These are phyloP conservation scores for Alternaria dauci DNA, from an alignment of 2,329 filamentous ascomycete genomes.

Conservation along the genomic window DNA sequence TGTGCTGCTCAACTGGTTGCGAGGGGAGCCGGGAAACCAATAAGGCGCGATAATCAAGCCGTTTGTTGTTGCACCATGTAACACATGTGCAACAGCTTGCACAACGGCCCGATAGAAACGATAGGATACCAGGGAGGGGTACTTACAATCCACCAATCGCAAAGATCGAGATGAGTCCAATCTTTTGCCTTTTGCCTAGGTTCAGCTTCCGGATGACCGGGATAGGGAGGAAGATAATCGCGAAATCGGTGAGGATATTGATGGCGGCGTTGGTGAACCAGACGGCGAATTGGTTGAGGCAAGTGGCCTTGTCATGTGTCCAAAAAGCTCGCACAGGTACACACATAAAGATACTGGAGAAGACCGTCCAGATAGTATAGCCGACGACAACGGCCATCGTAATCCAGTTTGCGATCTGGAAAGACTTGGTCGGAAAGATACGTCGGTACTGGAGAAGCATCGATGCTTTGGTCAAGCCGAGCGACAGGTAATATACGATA, in stretches of 20 bases:
- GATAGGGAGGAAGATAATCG: slow-evolving; percentile 47
- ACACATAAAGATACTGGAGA: slow-evolving; percentile 46
- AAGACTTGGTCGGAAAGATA: slow-evolving; percentile 41
- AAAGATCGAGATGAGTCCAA: slow-evolving; percentile 50
- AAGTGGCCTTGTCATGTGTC: slow-evolving; percentile 40
- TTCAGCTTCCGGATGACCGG: slow-evolving; percentile 46
- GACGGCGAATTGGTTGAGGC: slow-evolving; percentile 42
- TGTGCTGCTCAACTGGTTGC: background rate
- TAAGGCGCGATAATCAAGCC: background rate
- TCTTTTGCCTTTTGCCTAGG: slow-evolving; percentile 47
- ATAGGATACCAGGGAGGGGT: background rate
- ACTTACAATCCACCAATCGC: slow-evolving; percentile 53
- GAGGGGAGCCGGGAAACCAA: background rate
- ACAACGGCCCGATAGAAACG: slow-evolving; percentile 3
- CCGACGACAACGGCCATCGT: slow-evolving; percentile 36
- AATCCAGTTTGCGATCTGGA: slow-evolving; percentile 35
- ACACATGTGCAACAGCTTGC: slow-evolving; percentile 15
- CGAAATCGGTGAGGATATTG: slow-evolving; percentile 47
- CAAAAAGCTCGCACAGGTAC: slow-evolving; percentile 46
- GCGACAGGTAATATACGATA: slow-evolving; percentile 45
- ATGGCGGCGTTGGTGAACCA: slow-evolving; percentile 38
- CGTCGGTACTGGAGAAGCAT: slow-evolving; percentile 46
- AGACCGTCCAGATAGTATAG: slow-evolving; percentile 45
- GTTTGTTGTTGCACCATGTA: slow-evolving; percentile 7
- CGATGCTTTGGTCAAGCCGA: slow-evolving; percentile 45